A percentile compares a stretch with the other conserved stretches of the same genome.
Conservation (phyloP, 768 basidiomycete species). For the Auricularia sp. region DNA sequence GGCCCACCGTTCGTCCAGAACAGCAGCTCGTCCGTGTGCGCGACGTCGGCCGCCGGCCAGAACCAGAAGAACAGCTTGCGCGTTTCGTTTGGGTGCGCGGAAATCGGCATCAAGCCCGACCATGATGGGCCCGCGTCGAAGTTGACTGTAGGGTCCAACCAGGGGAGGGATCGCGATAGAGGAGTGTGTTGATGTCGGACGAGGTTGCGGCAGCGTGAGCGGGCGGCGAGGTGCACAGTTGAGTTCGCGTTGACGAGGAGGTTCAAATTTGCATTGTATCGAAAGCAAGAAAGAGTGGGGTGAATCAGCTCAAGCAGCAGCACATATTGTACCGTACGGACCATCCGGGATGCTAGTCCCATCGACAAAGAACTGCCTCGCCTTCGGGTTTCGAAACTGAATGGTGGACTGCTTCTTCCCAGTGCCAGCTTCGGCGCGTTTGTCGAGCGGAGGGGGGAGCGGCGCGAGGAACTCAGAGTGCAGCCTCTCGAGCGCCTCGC, state of each 20-base stretch:
- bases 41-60: conserved; percentile 23
- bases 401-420: conserved; percentile 4
- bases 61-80: conserved; percentile 29
- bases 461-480: conserved; percentile 27
- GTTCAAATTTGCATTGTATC: no score
- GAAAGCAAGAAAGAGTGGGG: not conserved
- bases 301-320: not conserved
- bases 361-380: conserved; percentile 33
- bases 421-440: conserved; percentile 7
- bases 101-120: conserved; percentile 23
- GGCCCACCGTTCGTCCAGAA: conserved; percentile 27
- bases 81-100: conserved; percentile 28
- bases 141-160: conserved; percentile 15
- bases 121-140: conserved; percentile 27
- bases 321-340: conserved; percentile 6
- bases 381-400: conserved; percentile 18
- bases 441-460: conserved; percentile 6
- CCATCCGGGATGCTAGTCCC: conserved; percentile 37
- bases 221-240: no score
- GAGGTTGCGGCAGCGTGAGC: no score
- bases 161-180: no score
- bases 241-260: no score
- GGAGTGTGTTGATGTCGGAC: no score
- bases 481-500: conserved; percentile 33
- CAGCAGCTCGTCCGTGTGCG: conserved; percentile 18